Evolutionary conservation across 768 basidiomycete genomes (phyloP), one percentile per base, ranked within the genome.

Genomic region (Dentipellis fragilis): DNA sequence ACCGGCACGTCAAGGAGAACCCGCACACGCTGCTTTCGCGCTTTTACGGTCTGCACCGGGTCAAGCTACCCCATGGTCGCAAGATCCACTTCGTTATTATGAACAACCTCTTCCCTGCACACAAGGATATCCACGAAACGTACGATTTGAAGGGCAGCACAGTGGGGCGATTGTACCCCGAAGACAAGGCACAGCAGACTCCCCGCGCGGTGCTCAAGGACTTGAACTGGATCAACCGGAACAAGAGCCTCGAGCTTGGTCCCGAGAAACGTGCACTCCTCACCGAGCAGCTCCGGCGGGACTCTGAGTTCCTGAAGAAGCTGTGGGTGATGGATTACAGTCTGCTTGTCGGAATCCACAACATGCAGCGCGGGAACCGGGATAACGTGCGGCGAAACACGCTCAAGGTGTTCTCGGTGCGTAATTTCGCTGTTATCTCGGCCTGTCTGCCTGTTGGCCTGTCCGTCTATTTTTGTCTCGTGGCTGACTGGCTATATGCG

Each of bases 31-130:
- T 98, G 1, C 72, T 99, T 5, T 93, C 89, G 8, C 78, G 96
- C 19, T 98, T 99, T 70, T 99, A 98, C 67, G 96, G 96, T 9
- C 77, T 99, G 10, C 96, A 99, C 65, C 86, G 96, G 55, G 96
- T 99, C 57, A 99, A 99, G 73, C 80, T 99, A 0, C 96, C 96
- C 0, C 78, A 80, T 37, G 96, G 96, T 0, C 74, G 79, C 47
- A 99, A 99, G 73, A 99, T 99, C 53, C 96, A 99, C 68, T 99
- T 99, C 66, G 93, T 98, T 54, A 96, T 99, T 71, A 97, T 98
- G 93, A 99, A 98, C 75, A 99, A 99, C 68, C 79, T 99, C 29
- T 97, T 99, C 72, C 95, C 96, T 0, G 87, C 96, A 0, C 95
- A 98, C 71, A 84, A 92, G 61, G 96, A 99, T 68, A 79, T 98